These are phyloP conservation scores for Canavalia gladiata DNA, from an alignment of 306 rosid genomes.

Conservation along the genomic window DNA sequence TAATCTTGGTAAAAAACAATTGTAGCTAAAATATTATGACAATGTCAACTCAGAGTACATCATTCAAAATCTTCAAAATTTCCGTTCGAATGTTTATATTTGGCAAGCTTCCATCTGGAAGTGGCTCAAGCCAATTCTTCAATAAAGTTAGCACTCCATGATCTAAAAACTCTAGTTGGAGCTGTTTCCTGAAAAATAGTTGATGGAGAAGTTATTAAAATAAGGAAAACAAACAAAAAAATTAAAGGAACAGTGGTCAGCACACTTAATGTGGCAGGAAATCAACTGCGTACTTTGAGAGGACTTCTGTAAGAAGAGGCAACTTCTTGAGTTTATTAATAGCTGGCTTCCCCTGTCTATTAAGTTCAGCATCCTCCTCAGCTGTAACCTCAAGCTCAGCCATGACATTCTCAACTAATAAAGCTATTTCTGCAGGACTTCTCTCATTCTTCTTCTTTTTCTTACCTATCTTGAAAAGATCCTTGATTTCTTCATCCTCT, in stretches of 20 bases:
- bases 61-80: slow-evolving; percentile 85
- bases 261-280: neutral
- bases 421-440: slow-evolving; percentile 93
- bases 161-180: slow-evolving; percentile 90
- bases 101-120: slow-evolving; percentile 95
- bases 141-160: slow-evolving; percentile 86
- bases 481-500: slow-evolving; percentile 80
- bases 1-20: slow-evolving; percentile 15
- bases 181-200: slow-evolving; percentile 76
- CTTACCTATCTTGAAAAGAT: slow-evolving; percentile 84
- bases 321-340: slow-evolving; percentile 88
- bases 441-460: slow-evolving; percentile 85
- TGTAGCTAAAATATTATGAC: slow-evolving; percentile 32
- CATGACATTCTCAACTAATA: slow-evolving; percentile 94
- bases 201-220: neutral
- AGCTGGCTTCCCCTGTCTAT: slow-evolving; percentile 87
- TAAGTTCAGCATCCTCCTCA: slow-evolving; percentile 94
- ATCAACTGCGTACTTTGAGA: slow-evolving; percentile 77
- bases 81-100: slow-evolving; percentile 87
- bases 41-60: slow-evolving; percentile 59
- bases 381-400: slow-evolving; percentile 98
- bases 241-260: slow-evolving; percentile 9
- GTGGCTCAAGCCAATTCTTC: slow-evolving; percentile 98
- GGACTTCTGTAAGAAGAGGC: slow-evolving; percentile 87
- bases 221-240: neutral